phyloP scores from a whole-genome alignment of 352 stramenopile species.

The Blastocystis sp. region DNA sequence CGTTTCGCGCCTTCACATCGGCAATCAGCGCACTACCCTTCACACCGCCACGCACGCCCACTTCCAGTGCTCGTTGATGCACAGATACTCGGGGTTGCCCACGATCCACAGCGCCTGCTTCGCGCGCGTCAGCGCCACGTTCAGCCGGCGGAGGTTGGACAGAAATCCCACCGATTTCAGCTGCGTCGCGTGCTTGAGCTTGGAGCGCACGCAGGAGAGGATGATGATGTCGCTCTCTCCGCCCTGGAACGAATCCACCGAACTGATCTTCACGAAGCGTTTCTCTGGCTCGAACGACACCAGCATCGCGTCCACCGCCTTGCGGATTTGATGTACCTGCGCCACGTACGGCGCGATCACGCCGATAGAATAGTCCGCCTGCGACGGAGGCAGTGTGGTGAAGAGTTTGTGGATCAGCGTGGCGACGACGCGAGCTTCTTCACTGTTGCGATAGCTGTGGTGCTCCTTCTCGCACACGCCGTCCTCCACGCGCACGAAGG shows the following conservation, averaged over 20 bases:
- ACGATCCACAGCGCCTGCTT: conserved; percentile 67
- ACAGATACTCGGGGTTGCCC: conserved; percentile 37
- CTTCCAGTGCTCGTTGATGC: conserved; percentile 52
- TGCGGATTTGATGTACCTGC: conserved; percentile 43
- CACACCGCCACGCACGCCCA: not conserved
- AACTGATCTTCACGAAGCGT: conserved; percentile 53
- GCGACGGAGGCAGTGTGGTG: conserved; percentile 10
- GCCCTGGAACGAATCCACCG: conserved; percentile 60
- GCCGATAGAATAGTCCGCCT: conserved; percentile 30
- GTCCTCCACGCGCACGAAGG: conserved; percentile 30
- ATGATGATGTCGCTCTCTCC: conserved; percentile 66
- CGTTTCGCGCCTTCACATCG: conserved; percentile 3
- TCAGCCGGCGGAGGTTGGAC: conserved; percentile 38
- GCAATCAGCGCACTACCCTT: conserved; percentile 24
- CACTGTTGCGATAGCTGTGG: conserved; percentile 6
- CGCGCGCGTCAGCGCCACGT: conserved; percentile 62
- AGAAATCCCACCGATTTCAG: conserved; percentile 43
- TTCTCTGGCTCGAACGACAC: not conserved
- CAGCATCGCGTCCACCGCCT: conserved; percentile 11
- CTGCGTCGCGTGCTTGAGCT: not conserved
- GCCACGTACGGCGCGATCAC: conserved; percentile 32
- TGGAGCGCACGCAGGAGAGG: conserved; percentile 54
- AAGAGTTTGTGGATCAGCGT: conserved; percentile 6
- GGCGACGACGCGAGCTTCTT: not conserved
- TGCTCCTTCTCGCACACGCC: conserved; percentile 41